These are phyloP conservation scores for Myxozyma neglecta DNA, from an alignment of 805 yeast species.

Conservation along the genomic window DNA sequence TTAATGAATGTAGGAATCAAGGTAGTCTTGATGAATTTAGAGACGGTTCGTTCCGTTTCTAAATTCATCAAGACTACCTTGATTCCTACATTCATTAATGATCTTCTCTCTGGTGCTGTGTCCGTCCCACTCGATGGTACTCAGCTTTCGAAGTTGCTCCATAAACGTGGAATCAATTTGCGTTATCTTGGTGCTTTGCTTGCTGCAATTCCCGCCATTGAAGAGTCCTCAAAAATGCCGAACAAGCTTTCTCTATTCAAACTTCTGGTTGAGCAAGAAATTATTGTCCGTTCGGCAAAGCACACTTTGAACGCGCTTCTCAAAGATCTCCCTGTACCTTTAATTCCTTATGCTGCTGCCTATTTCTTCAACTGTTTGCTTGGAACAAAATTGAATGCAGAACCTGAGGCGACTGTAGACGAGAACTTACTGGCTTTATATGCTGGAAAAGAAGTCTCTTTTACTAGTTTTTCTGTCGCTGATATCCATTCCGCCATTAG, in stretches of 20 bases:
- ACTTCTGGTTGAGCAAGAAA: slow-evolving; percentile 58
- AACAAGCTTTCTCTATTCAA: slow-evolving; percentile 45
- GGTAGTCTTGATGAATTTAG: slow-evolving; percentile 54
- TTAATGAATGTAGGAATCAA: slow-evolving; percentile 64
- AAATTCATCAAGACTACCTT: slow-evolving; percentile 58
- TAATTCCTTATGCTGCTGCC: slow-evolving; percentile 61
- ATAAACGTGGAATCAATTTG: slow-evolving; percentile 79
- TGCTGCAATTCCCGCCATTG: slow-evolving; percentile 24
- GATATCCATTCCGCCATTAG: slow-evolving; percentile 49
- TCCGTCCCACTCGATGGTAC: slow-evolving; percentile 78
- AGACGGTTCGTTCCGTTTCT: slow-evolving; percentile 68
- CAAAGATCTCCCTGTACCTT: slow-evolving; percentile 49
- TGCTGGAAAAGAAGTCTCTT: slow-evolving; percentile 44
- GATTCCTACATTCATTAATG: slow-evolving; percentile 62
- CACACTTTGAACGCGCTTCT: slow-evolving; percentile 62
- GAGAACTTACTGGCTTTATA: slow-evolving; percentile 37
- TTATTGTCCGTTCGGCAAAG: slow-evolving; percentile 77
- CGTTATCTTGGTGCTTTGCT: slow-evolving; percentile 70
- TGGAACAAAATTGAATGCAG: slow-evolving; percentile 50
- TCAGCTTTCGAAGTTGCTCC: slow-evolving; percentile 68
- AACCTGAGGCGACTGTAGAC: slow-evolving; percentile 48
- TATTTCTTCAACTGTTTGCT: slow-evolving; percentile 72
- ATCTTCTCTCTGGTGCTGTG: slow-evolving; percentile 50
- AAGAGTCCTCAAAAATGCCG: slow-evolving; percentile 36
- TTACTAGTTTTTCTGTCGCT: slow-evolving; percentile 50